Base-by-base conservation (phyloP, 371 early-diverging fungal genomes). In the Fennellomyces sp. region DNA sequence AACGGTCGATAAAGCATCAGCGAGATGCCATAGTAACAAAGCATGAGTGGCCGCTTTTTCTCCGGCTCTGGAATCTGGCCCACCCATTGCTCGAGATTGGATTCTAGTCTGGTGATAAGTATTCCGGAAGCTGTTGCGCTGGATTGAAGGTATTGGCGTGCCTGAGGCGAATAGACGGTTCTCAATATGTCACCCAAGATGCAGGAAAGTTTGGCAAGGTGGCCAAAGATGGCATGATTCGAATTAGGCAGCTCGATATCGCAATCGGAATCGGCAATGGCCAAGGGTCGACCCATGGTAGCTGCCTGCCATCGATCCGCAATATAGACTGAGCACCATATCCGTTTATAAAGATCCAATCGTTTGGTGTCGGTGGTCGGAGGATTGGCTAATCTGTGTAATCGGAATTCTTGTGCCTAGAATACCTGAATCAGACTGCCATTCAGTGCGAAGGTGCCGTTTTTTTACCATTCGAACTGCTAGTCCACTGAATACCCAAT, bases 1-100 rank as follows among this genome's bases (percentile, higher is more conserved):
- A 73, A 86, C 0, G 84, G 86, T 19, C 84, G 66, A 57, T 86
- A 81, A 13, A 86, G 56, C 42, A 86, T 51, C 10, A 84, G 68
- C 6, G 67, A 60, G 11, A 76, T 68, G 15, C 68, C 67, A 53
- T 68, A 59, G 47, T 69, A 76, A 36, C 73, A 76, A 2, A 70
- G 61, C 8, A 76, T 81, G 21, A 86, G 27, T 3, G 78, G 79
- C 10, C 86, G 45, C n/a, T 23, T 45, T 45, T 45, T 45, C 45
- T 45, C 23, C 45, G 17, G 45, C 1, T 5, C 80, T 45, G 21
- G 23, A 45, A 45, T 6, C 68, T 61, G 10, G n/a, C 19, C 8
- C 13, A 17, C 19, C 31, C 13, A 23, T 17, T 21, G 45, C 7
- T 4, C 12, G 7, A 45, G n/a, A 23, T 45, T 8, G 12, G 21